A percentile compares a stretch with the other conserved stretches of the same genome.
Conservation (phyloP, 495 filamentous ascomycete genomes). For the Talaromyces borbonicus region DNA sequence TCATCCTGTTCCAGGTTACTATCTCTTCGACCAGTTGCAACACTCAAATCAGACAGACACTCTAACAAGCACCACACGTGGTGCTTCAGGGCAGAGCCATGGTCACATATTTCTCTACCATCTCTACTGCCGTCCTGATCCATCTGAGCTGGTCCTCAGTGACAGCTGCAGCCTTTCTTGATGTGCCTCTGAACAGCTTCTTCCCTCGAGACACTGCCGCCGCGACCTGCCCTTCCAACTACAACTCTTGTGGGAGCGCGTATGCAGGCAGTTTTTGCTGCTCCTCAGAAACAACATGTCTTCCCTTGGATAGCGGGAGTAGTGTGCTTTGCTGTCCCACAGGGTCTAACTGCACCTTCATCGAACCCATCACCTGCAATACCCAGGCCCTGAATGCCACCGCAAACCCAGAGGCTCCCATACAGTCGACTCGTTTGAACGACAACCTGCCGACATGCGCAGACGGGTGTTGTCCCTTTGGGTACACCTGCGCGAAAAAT, state of each 20-base stretch:
- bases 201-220: conserved; percentile 3
- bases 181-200: background rate
- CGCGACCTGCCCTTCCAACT: conserved; percentile 38
- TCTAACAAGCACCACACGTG: background rate
- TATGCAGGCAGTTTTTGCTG: conserved; percentile 75
- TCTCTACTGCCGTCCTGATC: background rate
- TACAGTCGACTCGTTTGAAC: conserved; percentile 61
- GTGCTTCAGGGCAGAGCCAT: no score
- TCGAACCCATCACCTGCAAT: conserved; percentile 65
- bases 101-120: background rate
- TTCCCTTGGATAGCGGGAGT: conserved; percentile 52
- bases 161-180: background rate
- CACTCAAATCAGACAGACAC: background rate
- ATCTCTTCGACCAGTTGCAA: no score
- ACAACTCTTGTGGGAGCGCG: conserved; percentile 39
- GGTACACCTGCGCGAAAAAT: conserved; percentile 54
- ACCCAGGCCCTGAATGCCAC: conserved; percentile 54
- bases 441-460: conserved; percentile 48
- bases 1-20: background rate
- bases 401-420: conserved; percentile 44
- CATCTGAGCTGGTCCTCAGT: conserved; percentile 6
- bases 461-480: conserved; percentile 62
- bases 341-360: conserved; percentile 50
- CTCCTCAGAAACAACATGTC: conserved; percentile 48
- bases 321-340: conserved; percentile 72